A percentile compares a stretch with the other conserved stretches of the same genome.
Evolutionary conservation across 176 grass and related monocot species (phyloP).

Genomic region (Paspalum notatum): DNA sequence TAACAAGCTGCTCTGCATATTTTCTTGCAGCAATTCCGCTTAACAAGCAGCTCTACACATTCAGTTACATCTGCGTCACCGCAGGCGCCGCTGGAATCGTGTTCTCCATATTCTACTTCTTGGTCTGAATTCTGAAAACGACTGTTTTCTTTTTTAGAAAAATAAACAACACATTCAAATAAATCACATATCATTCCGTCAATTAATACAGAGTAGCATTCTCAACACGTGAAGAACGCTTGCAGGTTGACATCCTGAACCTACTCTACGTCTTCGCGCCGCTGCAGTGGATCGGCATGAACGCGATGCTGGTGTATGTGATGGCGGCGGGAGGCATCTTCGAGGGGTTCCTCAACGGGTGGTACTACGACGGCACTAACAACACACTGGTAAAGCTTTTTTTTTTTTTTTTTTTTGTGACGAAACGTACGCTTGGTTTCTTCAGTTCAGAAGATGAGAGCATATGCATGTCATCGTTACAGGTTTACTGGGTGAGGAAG

Average conservation of each 20-base stretch:
- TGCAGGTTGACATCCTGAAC: conserved; percentile 71
- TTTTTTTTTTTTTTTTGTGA: too few relatives aligned
- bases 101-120: conserved; percentile 72
- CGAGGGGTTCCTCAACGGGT: conserved; percentile 95
- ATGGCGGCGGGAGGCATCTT: conserved; percentile 94
- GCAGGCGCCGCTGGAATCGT: conserved; percentile 71
- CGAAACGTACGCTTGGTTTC: not conserved
- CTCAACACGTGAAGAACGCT: not conserved
- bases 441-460: conserved; percentile 5
- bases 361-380: conserved; percentile 87
- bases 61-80: conserved; percentile 89
- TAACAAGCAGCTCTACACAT: conserved; percentile 89
- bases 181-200: not conserved
- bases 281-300: conserved; percentile 88
- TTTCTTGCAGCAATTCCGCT: conserved; percentile 68
- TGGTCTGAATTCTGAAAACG: conserved; percentile 42
- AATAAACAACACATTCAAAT: not conserved
- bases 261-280: conserved; percentile 50
- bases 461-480: not conserved
- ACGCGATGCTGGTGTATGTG: conserved; percentile 96
- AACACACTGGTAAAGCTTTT: conserved; percentile 85
- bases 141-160: too few relatives aligned
- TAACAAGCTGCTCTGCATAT: not conserved
- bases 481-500: conserved; percentile 95
- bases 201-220: not conserved